Base-by-base conservation (phyloP, 1,139 yeast genomes). In the Blastobotrys capitulatus region DNA sequence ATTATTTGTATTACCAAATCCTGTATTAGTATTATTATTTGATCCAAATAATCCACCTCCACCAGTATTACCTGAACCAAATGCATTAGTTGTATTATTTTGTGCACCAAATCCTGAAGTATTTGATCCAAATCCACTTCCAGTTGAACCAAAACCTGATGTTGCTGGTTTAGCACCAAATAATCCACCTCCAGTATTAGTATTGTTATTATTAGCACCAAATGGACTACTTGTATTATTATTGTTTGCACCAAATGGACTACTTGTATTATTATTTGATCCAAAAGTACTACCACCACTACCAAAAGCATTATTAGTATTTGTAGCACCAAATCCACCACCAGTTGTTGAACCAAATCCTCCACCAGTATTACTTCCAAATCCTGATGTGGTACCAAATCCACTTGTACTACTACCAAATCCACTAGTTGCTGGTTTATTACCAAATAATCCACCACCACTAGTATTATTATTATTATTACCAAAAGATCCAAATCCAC, bases 271-370 rank as follows among this genome's bases (percentile, higher is more conserved):
- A 16, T 52, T 43, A 29, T 43, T 47, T 36, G 49, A 53, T 13
- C 69, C 69, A 52, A 59, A 60, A 22, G 61, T 56, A 19, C 60
- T 58, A 25, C 57, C 53, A 7, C 62, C 60, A 18, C 62, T 53
- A 63, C 44, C 39, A 22, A 22, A 22, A 5, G 25, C 7, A 22
- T n/a, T n/a, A n/a, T n/a, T n/a, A n/a, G 6, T 22, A 22, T 7
- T 7, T 19, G 25, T 36, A 15, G 39, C 6, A 10, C 44, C 44
- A 16, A 46, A 15, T 2, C 66, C 61, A 16, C 61, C 61, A 16
- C 60, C 41, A 26, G 47, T 31, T 7, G 39, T 49, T 47, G 38
- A 29, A 8, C 48, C 48, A 27, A 46, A 46, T 26, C 35, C 47
- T 20, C 36, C 20, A 19, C 47, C 35, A 22, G 25, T 4, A 5